Base-by-base conservation (phyloP, 2,329 filamentous ascomycete genomes). In the Cytospora paraplurivora region DNA sequence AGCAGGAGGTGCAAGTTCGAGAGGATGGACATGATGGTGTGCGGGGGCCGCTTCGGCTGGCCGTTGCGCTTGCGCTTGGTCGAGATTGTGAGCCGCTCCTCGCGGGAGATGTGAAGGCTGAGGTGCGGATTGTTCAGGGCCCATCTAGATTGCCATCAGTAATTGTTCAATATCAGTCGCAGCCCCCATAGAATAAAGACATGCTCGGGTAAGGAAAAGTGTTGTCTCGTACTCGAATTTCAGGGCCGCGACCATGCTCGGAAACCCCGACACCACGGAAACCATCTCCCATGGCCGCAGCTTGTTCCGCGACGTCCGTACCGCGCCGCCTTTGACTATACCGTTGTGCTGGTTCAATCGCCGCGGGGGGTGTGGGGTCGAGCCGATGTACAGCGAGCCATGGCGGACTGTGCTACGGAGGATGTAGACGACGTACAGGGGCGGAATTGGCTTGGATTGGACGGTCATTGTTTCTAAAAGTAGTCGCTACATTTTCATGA, bases 341-440 rank as follows among this genome's bases (percentile, higher is more conserved):
- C 95, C 95, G 82, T 99, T 99, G 77, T 99, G 95, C 75, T 98
- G 95, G 66, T 87, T 88, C 32, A 98, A 82, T 15, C 95, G 90
- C 64, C 94, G 85, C 1, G 88, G 87, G 50, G 95, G 94, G 72
- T 97, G 88, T 0, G 93, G 93, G 1, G 95, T 98, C 51, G 92
- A 96, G 59, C 95, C 95, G 33, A 98, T 89, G 76, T 99, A 99
- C 34, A 94, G 82, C 2, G 84, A 86, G 34, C 84, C 82, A 72
- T 87, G 87, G 53, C 86, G 84, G 11, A 93, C 83, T 0, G 88
- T 93, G 0, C 94, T 97, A 21, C 93, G 89, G 41, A 98, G 85
- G 17, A 98, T 85, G 74, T 99, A 98, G 73, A 95, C 96, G 69
- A 91, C 92, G 73, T 98, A 98, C 68, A 97, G 89, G 1, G 93